Percentiles rank a stretch among this genome's conserved stretches.
Evolutionary conservation across 225 moss, liverwort and hornwort species (phyloP).

Genomic region (Antitrichia curtipendula): DNA sequence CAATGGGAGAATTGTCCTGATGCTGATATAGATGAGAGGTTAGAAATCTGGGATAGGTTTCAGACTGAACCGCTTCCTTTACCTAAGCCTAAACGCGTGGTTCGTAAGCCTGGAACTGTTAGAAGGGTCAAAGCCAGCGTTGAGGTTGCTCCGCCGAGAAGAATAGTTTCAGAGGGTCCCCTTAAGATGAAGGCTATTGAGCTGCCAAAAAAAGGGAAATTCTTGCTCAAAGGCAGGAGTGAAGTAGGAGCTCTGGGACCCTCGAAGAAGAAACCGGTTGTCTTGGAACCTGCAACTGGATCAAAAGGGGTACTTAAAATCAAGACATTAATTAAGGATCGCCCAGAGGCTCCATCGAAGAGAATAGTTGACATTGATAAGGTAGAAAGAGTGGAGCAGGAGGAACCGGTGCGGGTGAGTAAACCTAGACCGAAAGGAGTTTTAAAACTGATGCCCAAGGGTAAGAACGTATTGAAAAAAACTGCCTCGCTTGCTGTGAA

Average conservation of each 20-base stretch:
- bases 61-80: constrained; percentile 44
- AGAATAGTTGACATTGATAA: constrained; percentile 30
- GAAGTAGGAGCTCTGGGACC: constrained; percentile 24
- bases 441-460: constrained; percentile 40
- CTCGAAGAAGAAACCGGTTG: constrained; percentile 14
- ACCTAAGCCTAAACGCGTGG: constrained; percentile 43
- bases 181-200: constrained; percentile 31
- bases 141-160: constrained; percentile 25
- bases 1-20: constrained; percentile 62
- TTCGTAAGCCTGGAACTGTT: constrained; percentile 34
- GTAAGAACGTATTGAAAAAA: constrained; percentile 26
- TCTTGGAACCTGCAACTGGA: constrained; percentile 20
- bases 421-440: constrained; percentile 50
- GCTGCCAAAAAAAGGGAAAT: constrained; percentile 23
- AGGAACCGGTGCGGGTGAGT: constrained; percentile 6
- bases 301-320: constrained; percentile 50
- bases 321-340: constrained; percentile 24
- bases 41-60: constrained; percentile 56
- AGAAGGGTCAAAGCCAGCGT: constrained; percentile 33
- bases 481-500: constrained; percentile 25
- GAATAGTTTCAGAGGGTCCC: background rate
- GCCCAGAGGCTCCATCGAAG: constrained; percentile 19
- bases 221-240: constrained; percentile 17
- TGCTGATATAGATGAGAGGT: constrained; percentile 58
- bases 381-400: constrained; percentile 19